Conservation (phyloP, 208 protist species). For the Plasmodiophora brassicae region DNA sequence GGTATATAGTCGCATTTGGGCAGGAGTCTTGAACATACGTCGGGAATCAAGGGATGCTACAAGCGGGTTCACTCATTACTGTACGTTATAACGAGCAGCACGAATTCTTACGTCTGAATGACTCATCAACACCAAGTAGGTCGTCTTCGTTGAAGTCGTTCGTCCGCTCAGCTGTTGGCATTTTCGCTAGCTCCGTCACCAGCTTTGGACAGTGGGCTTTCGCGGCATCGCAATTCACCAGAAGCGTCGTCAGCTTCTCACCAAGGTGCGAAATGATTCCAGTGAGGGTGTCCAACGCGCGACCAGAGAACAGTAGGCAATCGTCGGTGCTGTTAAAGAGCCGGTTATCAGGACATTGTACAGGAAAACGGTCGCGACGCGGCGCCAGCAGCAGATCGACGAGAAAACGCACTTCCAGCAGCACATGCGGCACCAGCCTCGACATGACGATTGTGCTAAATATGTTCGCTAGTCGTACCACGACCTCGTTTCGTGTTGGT, state of each 20-base stretch:
- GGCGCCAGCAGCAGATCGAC: neutral
- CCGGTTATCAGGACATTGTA: neutral
- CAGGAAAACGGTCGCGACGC: neutral
- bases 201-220: neutral
- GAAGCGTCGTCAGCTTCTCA: neutral
- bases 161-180: neutral
- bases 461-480: neutral
- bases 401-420: neutral
- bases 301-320: neutral
- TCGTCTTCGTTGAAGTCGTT: neutral
- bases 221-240: neutral
- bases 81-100: too few relatives aligned
- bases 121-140: neutral
- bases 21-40: neutral
- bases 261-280: neutral
- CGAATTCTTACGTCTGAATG: too few relatives aligned
- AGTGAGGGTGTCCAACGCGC: neutral
- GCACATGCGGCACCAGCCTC: neutral
- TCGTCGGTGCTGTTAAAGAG: neutral
- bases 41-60: neutral
- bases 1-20: neutral
- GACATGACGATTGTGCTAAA: neutral
- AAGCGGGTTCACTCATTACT: too few relatives aligned
- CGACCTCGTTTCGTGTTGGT: neutral
- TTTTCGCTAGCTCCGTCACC: neutral